Conservation (phyloP, 192 early-diverging fungal genomes). For the Dissophora globulifera region DNA sequence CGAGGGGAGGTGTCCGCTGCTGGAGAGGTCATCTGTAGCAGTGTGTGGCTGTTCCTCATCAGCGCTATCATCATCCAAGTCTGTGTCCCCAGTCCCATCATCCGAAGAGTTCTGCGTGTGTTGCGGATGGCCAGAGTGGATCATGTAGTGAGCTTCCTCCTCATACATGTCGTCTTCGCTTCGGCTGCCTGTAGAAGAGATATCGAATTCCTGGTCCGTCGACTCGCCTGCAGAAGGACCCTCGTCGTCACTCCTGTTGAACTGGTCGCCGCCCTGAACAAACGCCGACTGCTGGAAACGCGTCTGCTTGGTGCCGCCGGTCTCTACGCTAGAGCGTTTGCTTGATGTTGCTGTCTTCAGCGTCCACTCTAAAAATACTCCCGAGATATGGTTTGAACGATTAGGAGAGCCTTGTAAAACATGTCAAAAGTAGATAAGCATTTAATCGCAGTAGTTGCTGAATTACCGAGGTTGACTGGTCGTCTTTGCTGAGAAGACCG, state of each 20-base stretch:
- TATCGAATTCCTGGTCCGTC: conserved; percentile 10
- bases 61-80: not conserved
- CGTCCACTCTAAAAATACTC: conserved; percentile 22
- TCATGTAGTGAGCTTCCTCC: conserved; percentile 1
- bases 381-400: too few species aligned
- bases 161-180: conserved; percentile 17
- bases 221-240: conserved; percentile 3
- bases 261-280: not conserved
- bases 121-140: conserved; percentile 4
- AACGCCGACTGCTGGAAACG: not conserved
- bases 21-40: not conserved
- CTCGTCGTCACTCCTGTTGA: not conserved
- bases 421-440: too few species aligned
- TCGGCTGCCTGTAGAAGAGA: conserved; percentile 17
- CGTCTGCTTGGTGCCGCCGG: not conserved
- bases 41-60: not conserved
- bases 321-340: conserved; percentile 17
- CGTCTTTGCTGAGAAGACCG: not conserved
- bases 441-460: too few species aligned
- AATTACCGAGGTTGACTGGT: not conserved
- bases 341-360: not conserved
- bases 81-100: conserved; percentile 16
- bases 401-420: too few species aligned
- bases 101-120: not conserved
- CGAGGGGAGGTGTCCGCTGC: conserved; percentile 27